Evolutionary conservation across 208 protist genomes (phyloP), one percentile per base, ranked within the genome.

Genomic region (Phytomonas sp.): DNA sequence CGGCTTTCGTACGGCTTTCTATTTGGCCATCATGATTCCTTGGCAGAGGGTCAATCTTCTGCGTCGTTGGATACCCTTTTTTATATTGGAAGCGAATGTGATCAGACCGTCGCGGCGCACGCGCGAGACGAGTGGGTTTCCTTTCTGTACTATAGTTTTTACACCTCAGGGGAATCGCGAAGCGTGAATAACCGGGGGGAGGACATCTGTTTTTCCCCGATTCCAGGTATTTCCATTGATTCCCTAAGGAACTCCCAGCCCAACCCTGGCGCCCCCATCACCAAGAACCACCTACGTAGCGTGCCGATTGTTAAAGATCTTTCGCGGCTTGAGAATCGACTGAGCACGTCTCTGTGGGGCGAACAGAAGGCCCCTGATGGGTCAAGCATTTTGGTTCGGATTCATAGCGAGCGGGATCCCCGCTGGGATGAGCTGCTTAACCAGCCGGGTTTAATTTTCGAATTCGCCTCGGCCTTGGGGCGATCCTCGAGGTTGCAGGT

Each of bases 1-100:
- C 77, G 88, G 0, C 70, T 92, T 19, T 80, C 70, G 64, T 90
- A 91, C 65, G 77, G 81, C 37, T 73, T 94, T 66, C 32, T 94
- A 23, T 76, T 88, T 4, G 75, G 60, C 37, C 37, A 45, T 30
- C 67, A 49, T 12, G 40, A 49, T 19, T 23, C 40, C 6, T 49
- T 3, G 6, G 40, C 40, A 19, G 40, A 49, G 12, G 40, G 40
- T 49, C 6, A 49, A 49, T 16, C 19, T 49, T 19, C 40, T 49
- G 40, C 12, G 40, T 49, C 40, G 40, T 12, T 49, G 3, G 40
- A 49, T 10, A 49, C 40, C 19, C 19, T 49, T 49, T 49, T 49
- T 16, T 12, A 19, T 2, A 16, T 49, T 49, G 40, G 40, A 1
- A 49, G 40, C 40, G 40, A 49, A 49, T 49, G 40, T 19, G 12